Percentiles rank a stretch among this genome's conserved stretches.
phyloP scores from a whole-genome alignment of 805 yeast species.

The Pichia deserticola region DNA sequence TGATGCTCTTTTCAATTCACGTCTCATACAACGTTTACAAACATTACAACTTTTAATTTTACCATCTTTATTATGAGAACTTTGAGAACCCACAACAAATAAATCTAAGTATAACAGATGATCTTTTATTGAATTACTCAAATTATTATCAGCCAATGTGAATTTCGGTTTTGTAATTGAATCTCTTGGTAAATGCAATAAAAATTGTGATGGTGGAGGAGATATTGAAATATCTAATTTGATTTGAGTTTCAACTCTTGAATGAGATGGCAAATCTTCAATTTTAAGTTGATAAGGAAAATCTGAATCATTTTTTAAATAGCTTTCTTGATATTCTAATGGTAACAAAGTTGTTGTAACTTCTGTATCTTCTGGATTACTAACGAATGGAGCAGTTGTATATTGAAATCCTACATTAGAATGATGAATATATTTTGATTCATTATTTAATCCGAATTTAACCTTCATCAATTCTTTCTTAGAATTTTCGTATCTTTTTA shows the following conservation, averaged over 20 bases:
- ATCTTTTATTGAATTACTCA: slow-evolving; percentile 42
- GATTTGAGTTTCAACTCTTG: slow-evolving; percentile 95
- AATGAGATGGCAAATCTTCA: slow-evolving; percentile 62
- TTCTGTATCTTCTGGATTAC: slow-evolving; percentile 17
- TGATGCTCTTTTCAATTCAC: slow-evolving; percentile 91
- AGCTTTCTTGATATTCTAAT: slow-evolving; percentile 20
- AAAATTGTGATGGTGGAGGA: slow-evolving; percentile 69
- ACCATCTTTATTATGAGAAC: slow-evolving; percentile 7
- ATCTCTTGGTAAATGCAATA: slow-evolving; percentile 79
- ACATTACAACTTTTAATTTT: slow-evolving; percentile 50
- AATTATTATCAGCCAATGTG: slow-evolving; percentile 45
- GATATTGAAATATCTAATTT: slow-evolving; percentile 60
- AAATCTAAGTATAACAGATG: slow-evolving; percentile 67
- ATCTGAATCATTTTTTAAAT: slow-evolving; percentile 12
- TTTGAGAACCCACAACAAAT: slow-evolving; percentile 46
- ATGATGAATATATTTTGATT: slow-evolving; percentile 13
- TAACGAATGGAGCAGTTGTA: slow-evolving; percentile 4
- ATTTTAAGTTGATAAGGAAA: slow-evolving; percentile 47
- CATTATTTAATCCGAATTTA: slow-evolving; percentile 39
- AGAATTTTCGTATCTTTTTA: slow-evolving; percentile 33
- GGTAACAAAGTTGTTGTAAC: slow-evolving; percentile 25
- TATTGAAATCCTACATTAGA: slow-evolving; percentile 24
- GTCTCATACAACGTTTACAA: slow-evolving; percentile 81
- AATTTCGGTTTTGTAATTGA: slow-evolving; percentile 82
- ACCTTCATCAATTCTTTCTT: slow-evolving; percentile 44